A percentile compares a stretch with the other conserved stretches of the same genome.
Conservation (phyloP, 2,329 filamentous ascomycete genomes). For the Ceratocystis harringtonii region DNA sequence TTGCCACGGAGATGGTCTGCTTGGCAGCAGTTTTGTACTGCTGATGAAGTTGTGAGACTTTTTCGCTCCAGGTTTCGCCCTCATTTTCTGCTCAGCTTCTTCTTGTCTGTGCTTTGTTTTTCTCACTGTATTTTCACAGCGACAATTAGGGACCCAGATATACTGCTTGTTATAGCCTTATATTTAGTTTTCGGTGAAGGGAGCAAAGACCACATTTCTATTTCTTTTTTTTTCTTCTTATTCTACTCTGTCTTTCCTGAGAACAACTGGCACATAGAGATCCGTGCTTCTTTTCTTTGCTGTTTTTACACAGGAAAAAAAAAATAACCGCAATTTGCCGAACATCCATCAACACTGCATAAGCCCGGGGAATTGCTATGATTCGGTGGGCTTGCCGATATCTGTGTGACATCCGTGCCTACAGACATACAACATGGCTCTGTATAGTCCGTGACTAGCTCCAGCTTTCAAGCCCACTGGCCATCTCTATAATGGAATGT, state of each 20-base stretch:
- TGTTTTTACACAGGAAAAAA: not conserved
- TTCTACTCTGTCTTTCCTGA: too few species aligned
- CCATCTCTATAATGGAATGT: not conserved
- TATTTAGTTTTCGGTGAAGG: not conserved
- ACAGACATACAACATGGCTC: not conserved
- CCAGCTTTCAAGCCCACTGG: not conserved
- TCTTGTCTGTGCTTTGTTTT: not conserved
- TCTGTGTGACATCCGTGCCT: not conserved
- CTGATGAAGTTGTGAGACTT: not conserved
- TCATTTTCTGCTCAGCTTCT: not conserved
- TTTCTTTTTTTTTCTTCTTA: not conserved
- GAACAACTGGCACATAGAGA: not conserved
- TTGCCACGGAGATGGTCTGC: not conserved
- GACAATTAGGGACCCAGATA: not conserved
- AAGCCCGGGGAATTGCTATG: not conserved
- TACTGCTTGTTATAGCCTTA: not conserved
- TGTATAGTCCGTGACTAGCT: not conserved
- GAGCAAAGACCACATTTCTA: not conserved
- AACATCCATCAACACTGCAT: not conserved
- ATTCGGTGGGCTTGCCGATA: conserved; percentile 7
- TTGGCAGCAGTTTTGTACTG: not conserved
- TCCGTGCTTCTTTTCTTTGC: not conserved
- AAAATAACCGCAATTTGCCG: not conserved
- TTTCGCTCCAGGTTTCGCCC: not conserved
- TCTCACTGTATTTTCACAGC: not conserved